Percentiles rank a stretch among this genome's conserved stretches.
Evolutionary conservation across 2,329 filamentous ascomycete genomes (phyloP).

Genomic region (Aaosphaeria pasadenensis): DNA sequence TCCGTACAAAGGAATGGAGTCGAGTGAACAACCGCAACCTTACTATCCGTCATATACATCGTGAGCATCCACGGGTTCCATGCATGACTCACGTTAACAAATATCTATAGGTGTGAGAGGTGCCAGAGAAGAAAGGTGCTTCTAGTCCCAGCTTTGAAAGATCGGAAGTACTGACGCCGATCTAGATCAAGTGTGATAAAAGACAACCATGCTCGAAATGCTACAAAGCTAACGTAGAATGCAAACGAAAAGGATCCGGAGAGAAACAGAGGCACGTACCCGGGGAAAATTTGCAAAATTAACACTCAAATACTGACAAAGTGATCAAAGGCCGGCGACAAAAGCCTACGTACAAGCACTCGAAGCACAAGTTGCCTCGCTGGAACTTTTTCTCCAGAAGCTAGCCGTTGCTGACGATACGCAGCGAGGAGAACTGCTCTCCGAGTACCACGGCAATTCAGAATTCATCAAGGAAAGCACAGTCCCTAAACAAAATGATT

Average conservation of each 20-base stretch:
- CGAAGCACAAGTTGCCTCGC: slow-evolving; percentile 46
- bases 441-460: slow-evolving; percentile 26
- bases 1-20: no score
- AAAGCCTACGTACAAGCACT: slow-evolving; percentile 45
- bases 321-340: background rate
- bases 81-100: background rate
- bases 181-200: background rate
- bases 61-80: no score
- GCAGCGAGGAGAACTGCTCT: slow-evolving; percentile 44
- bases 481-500: background rate
- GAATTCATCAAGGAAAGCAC: background rate
- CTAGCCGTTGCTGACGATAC: slow-evolving; percentile 41
- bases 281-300: background rate
- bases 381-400: slow-evolving; percentile 47
- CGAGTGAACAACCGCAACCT: no score
- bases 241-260: background rate
- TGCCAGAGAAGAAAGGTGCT: background rate
- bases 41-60: no score
- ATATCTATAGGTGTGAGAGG: background rate
- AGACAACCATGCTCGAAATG: background rate
- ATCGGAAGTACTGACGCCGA: background rate
- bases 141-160: background rate
- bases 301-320: background rate
- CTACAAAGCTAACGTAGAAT: background rate
- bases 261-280: background rate